Percentiles rank a stretch among this genome's conserved stretches.
These are phyloP conservation scores for Quercus alba DNA, from an alignment of 306 rosid species.

Conservation along the genomic window DNA sequence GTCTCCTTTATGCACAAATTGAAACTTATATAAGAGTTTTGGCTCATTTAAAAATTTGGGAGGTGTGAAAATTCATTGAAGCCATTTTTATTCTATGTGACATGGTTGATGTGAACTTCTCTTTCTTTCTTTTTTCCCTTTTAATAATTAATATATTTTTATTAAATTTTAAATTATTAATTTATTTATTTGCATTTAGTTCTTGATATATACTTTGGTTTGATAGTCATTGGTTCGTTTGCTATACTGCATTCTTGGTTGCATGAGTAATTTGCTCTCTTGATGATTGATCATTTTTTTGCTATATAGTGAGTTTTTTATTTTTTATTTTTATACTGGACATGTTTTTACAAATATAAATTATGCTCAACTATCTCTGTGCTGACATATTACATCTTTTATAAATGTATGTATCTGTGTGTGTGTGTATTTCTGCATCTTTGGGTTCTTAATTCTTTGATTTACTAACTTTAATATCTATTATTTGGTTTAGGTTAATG, in stretches of 20 bases:
- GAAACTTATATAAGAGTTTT: not conserved
- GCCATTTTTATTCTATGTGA: not conserved
- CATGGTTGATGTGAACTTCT: not conserved
- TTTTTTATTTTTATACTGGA: not conserved
- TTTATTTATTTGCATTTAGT: not conserved
- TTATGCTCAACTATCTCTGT: not conserved
- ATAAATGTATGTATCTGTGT: not conserved
- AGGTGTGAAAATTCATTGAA: not conserved
- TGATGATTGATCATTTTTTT: not conserved
- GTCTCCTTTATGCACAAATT: not conserved
- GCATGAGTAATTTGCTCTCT: not conserved
- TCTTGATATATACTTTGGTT: not conserved
- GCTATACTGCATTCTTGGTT: conserved; percentile 8
- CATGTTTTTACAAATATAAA: not conserved
- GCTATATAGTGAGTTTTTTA: not conserved
- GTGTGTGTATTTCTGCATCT: not conserved
- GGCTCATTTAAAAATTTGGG: not conserved
- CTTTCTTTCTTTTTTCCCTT: not conserved
- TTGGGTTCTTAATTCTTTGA: conserved; percentile 4
- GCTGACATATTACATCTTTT: not conserved
- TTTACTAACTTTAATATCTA: conserved; percentile 1
- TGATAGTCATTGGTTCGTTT: not conserved
- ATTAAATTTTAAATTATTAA: not conserved
- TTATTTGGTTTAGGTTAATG: conserved; percentile 56
- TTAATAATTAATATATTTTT: not conserved